Evolutionary conservation across 345 rosid species (phyloP).

Genomic region (Populus alba): DNA sequence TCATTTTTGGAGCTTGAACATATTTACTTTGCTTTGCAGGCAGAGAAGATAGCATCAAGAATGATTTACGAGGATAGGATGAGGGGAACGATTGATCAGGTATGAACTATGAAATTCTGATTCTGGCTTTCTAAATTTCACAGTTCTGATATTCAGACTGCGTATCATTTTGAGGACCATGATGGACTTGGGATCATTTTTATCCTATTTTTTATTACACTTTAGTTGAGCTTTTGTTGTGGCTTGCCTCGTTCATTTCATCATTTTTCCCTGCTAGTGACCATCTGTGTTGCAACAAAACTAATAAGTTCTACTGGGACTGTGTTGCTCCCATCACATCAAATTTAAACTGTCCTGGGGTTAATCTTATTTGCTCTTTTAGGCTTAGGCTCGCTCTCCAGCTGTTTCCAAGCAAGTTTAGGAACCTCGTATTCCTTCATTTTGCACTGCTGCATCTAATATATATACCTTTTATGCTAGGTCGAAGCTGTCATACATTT

Average conservation of each 20-base stretch:
- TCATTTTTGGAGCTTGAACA: not conserved
- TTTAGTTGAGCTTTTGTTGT: not conserved
- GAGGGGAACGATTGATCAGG: constrained; percentile 99
- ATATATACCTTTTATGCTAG: constrained; percentile 29
- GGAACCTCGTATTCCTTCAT: not conserved
- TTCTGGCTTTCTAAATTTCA: not conserved
- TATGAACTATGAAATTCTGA: constrained; percentile 10
- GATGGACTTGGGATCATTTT: not conserved
- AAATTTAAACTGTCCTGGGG: not conserved
- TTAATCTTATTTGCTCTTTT: not conserved
- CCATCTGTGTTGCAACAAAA: not conserved
- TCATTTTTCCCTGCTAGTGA: not conserved
- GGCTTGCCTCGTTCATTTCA: not conserved
- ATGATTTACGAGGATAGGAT: constrained; percentile 95
- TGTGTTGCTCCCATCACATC: not conserved
- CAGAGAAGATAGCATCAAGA: constrained; percentile 97
- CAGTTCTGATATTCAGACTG: not conserved
- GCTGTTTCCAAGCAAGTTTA: not conserved
- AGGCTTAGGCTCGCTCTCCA: not conserved
- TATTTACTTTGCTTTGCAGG: constrained; percentile 40
- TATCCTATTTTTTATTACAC: not conserved
- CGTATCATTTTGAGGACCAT: not conserved
- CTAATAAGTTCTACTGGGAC: not conserved
- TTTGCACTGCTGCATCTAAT: not conserved
- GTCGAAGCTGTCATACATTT: constrained; percentile 97